A percentile compares a stretch with the other conserved stretches of the same genome.
Evolutionary conservation across 768 basidiomycete species (phyloP).

Genomic region (Agaricus subrufescens): DNA sequence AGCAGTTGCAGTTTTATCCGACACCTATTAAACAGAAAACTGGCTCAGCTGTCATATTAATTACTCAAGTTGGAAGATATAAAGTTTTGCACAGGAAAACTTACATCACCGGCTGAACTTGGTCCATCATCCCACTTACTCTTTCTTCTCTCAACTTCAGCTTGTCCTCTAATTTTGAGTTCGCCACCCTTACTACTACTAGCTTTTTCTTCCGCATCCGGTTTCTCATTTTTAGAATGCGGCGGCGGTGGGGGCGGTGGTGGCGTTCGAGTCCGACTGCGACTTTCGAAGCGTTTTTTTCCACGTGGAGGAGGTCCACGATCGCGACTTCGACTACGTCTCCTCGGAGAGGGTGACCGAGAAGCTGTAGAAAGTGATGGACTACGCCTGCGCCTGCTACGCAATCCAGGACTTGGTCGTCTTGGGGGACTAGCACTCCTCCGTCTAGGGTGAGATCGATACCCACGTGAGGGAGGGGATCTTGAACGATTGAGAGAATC

Average conservation of each 20-base stretch:
- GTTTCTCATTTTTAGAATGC: constrained; percentile 1
- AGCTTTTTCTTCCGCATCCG: constrained; percentile 28
- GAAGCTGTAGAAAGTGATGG: constrained; percentile 18
- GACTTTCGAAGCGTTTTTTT: constrained; percentile 14
- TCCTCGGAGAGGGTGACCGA: constrained; percentile 25
- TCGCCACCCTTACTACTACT: constrained; percentile 30
- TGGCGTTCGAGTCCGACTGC: constrained; percentile 27
- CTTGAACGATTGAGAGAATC: constrained; percentile 34
- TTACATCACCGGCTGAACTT: constrained; percentile 22
- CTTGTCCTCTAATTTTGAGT: constrained; percentile 75
- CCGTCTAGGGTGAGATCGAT: constrained; percentile 29
- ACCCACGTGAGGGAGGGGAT: constrained; percentile 32
- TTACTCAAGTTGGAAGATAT: constrained; percentile 5
- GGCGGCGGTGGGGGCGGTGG: too few species aligned
- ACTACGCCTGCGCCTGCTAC: constrained; percentile 20
- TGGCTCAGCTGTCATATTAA: constrained; percentile 2
- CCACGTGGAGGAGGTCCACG: constrained; percentile 12
- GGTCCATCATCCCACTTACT: constrained; percentile 48
- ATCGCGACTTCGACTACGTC: constrained; percentile 23
- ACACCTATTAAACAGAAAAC: constrained; percentile 15
- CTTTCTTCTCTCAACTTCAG: constrained; percentile 47
- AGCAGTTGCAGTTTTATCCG: constrained; percentile 16
- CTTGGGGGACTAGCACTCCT: constrained; percentile 38
- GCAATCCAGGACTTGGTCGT: constrained; percentile 28
- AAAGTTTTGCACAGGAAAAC: constrained; percentile 7